A percentile compares a stretch with the other conserved stretches of the same genome.
Evolutionary conservation across 2,329 filamentous ascomycete genomes (phyloP).

Genomic region (Apiospora marii): DNA sequence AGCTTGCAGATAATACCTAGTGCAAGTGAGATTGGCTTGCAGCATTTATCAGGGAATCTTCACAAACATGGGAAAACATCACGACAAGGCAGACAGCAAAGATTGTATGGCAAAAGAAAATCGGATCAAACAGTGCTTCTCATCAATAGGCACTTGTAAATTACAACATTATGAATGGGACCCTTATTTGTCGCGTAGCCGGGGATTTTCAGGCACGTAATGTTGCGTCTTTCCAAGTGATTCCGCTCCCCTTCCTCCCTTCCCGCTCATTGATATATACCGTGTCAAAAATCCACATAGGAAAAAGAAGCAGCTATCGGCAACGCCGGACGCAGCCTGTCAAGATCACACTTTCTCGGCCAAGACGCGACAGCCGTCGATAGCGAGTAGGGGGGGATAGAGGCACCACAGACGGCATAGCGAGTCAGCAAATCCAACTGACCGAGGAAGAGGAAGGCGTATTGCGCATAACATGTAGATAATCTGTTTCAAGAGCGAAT

Average conservation of each 20-base stretch:
- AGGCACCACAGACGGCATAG: slow-evolving; percentile 3
- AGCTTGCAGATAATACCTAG: too few species aligned
- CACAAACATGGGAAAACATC: too few species aligned
- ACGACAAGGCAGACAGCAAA: neutral
- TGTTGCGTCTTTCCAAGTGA: slow-evolving; percentile 26
- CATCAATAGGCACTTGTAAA: slow-evolving; percentile 51
- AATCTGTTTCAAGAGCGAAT: slow-evolving; percentile 9
- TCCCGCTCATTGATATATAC: neutral
- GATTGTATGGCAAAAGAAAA: neutral
- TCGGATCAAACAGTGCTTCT: slow-evolving; percentile 23
- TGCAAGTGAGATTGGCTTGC: neutral
- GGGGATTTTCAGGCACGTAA: slow-evolving; percentile 35
- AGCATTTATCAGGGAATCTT: neutral
- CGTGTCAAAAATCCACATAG: slow-evolving; percentile 10
- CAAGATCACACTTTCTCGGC: neutral
- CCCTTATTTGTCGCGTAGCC: slow-evolving; percentile 41
- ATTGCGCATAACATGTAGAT: slow-evolving; percentile 8
- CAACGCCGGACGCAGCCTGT: slow-evolving; percentile 1
- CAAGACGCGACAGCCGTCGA: neutral
- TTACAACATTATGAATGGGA: slow-evolving; percentile 55
- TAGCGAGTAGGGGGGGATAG: neutral
- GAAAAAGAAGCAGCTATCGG: neutral
- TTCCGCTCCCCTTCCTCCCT: neutral
- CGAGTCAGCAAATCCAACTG: slow-evolving; percentile 11
- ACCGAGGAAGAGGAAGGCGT: neutral